These are phyloP conservation scores for Ascochyta rabiei DNA, from an alignment of 2,329 filamentous ascomycete genomes.

Conservation along the genomic window DNA sequence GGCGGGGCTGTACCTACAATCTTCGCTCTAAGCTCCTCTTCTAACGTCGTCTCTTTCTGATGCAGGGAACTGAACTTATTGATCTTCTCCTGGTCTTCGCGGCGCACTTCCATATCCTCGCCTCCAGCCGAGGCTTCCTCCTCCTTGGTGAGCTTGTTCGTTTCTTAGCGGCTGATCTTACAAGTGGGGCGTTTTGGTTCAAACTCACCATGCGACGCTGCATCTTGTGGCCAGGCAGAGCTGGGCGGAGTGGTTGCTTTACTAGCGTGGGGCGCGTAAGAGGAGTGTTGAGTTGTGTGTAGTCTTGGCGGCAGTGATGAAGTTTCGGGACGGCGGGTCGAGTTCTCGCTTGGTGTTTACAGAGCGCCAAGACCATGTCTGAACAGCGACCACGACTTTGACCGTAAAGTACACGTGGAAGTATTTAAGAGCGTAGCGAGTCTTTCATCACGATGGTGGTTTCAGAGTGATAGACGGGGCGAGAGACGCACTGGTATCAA, in stretches of 20 bases:
- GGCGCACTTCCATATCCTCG: constrained; percentile 90
- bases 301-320: constrained; percentile 14
- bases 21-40: constrained; percentile 81
- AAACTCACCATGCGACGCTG: constrained; percentile 55
- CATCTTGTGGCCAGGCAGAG: constrained; percentile 28
- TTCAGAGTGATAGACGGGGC: neutral
- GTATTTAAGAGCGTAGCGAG: too few species aligned
- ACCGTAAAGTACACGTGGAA: neutral
- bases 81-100: constrained; percentile 98
- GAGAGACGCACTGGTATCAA: neutral
- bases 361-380: constrained; percentile 3
- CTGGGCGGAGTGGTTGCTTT: too few species aligned
- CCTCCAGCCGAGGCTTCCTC: constrained; percentile 70
- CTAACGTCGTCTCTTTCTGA: constrained; percentile 77
- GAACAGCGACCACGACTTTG: neutral
- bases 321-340: constrained; percentile 10
- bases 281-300: neutral
- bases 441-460: too few species aligned
- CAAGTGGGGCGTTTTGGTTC: constrained; percentile 9
- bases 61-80: constrained; percentile 96
- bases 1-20: constrained; percentile 62
- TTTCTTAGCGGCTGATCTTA: constrained; percentile 21
- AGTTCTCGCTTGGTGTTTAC: constrained; percentile 12
- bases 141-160: constrained; percentile 85
- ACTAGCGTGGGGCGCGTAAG: too few species aligned